Evolutionary conservation across 352 stramenopile species (phyloP).

Genomic region (Globisporangium orthogonon): DNA sequence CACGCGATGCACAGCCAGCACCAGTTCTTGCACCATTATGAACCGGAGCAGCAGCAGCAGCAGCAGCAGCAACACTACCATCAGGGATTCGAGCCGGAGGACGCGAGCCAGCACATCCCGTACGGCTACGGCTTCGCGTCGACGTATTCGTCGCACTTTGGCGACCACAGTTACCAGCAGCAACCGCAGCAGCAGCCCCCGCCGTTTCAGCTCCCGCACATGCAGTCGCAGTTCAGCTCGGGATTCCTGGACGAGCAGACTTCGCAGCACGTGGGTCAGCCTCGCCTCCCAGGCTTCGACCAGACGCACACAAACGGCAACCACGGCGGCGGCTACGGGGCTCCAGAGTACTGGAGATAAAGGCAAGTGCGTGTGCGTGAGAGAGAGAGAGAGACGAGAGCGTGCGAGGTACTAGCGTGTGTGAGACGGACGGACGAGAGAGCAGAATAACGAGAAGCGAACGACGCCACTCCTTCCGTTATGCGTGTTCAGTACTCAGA

Average conservation of each 20-base stretch:
- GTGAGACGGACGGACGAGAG: too few relatives aligned
- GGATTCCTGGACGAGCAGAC: constrained; percentile 22
- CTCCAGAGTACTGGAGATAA: constrained; percentile 55
- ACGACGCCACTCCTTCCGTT: background rate
- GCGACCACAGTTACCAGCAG: constrained; percentile 16
- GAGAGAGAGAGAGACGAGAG: background rate
- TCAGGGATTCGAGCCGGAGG: constrained; percentile 61
- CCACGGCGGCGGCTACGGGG: constrained; percentile 9
- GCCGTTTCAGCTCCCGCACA: constrained; percentile 16
- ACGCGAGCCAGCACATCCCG: constrained; percentile 26
- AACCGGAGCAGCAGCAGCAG: constrained; percentile 7
- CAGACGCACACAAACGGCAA: background rate
- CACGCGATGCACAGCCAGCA: constrained; percentile 10
- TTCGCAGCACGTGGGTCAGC: constrained; percentile 19
- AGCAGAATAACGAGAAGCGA: background rate
- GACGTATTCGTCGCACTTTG: constrained; percentile 19
- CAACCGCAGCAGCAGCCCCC: constrained; percentile 2
- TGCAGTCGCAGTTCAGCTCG: constrained; percentile 23
- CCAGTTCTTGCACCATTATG: constrained; percentile 24
- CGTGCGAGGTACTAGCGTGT: too few relatives aligned
- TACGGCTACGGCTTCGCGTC: constrained; percentile 22
- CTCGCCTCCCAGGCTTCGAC: constrained; percentile 25
- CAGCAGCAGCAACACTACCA: constrained; percentile 28
- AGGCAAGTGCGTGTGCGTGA: too few relatives aligned
- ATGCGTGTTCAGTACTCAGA: constrained; percentile 18